These are phyloP conservation scores for Epichloe festucae DNA, from an alignment of 2,329 filamentous ascomycete species.

Conservation along the genomic window DNA sequence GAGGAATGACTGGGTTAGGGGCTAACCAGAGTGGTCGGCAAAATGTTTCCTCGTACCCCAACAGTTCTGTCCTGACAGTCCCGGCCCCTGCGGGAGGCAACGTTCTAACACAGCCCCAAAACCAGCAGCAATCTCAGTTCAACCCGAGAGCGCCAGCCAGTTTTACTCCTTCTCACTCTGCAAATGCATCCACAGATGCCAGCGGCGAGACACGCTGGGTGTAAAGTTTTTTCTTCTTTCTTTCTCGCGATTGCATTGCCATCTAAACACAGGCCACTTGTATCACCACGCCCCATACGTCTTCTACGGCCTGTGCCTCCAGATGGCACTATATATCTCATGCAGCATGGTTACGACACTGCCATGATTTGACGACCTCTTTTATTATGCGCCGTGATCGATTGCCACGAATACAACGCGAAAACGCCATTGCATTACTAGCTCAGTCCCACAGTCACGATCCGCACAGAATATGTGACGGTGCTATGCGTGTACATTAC, in stretches of 20 bases:
- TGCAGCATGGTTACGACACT: conserved; percentile 23
- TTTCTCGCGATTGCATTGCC: conserved; percentile 12
- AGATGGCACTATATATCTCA: conserved; percentile 14
- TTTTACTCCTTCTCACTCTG: conserved; percentile 15
- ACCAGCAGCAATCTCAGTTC: conserved; percentile 14
- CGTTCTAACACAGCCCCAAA: conserved; percentile 15
- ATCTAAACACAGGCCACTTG: conserved; percentile 17
- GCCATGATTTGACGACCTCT: conserved; percentile 29
- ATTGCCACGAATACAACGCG: conserved; percentile 11
- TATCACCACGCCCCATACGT: conserved; percentile 11
- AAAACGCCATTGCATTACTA: conserved; percentile 12
- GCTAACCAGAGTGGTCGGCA: conserved; percentile 17
- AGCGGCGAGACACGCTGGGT: conserved; percentile 25
- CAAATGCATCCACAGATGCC: conserved; percentile 14
- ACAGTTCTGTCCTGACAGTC: conserved; percentile 19
- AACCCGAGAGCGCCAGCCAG: conserved; percentile 14
- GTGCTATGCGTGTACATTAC: conserved; percentile 23
- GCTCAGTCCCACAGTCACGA: conserved; percentile 11
- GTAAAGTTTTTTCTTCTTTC: conserved; percentile 15
- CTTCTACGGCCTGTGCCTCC: conserved; percentile 11
- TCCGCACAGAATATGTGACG: conserved; percentile 15
- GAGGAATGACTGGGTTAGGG: conserved; percentile 10
- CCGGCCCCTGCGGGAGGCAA: conserved; percentile 15
- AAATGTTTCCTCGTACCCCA: conserved; percentile 22
- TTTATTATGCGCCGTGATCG: conserved; percentile 21